Percentiles rank a stretch among this genome's conserved stretches.
Conservation (phyloP, 768 basidiomycete genomes). For the Tremella mesenterica region DNA sequence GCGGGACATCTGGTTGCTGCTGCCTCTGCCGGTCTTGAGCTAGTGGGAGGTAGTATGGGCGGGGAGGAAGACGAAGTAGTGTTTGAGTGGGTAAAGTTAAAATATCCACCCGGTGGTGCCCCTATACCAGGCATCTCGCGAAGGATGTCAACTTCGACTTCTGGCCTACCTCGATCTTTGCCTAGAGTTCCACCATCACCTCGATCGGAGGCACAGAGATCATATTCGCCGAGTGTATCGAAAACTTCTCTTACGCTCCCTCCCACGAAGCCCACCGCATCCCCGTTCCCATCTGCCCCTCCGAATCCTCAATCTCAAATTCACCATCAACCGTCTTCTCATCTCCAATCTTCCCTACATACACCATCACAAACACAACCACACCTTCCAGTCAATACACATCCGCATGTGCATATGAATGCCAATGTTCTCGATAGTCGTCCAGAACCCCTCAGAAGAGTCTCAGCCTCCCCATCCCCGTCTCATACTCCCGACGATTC, state of each 20-base stretch:
- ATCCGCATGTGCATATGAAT: too few species aligned
- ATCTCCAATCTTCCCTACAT: too few species aligned
- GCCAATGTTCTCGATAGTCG: constrained; percentile 22
- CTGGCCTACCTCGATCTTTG: too few species aligned
- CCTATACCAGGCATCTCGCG: constrained; percentile 6
- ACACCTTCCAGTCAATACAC: too few species aligned
- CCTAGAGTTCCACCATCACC: neutral
- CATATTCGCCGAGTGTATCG: neutral
- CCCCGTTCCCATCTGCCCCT: neutral
- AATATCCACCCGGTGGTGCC: neutral
- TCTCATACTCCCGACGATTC: constrained; percentile 1
- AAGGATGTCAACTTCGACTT: constrained; percentile 4
- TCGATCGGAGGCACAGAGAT: neutral
- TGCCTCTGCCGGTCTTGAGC: constrained; percentile 25
- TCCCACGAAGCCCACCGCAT: neutral
- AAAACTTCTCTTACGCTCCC: constrained; percentile 7
- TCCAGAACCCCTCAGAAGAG: constrained; percentile 18
- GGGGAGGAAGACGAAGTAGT: constrained; percentile 37
- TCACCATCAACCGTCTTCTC: constrained; percentile 9
- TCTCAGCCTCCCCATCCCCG: constrained; percentile 17
- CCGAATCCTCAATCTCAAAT: constrained; percentile 2
- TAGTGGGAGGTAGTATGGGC: constrained; percentile 11
- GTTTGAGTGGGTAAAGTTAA: constrained; percentile 42
- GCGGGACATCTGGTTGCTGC: constrained; percentile 26
- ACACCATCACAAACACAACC: too few species aligned